Base-by-base conservation (phyloP, 352 stramenopile species). In the Globisporangium middletonii region DNA sequence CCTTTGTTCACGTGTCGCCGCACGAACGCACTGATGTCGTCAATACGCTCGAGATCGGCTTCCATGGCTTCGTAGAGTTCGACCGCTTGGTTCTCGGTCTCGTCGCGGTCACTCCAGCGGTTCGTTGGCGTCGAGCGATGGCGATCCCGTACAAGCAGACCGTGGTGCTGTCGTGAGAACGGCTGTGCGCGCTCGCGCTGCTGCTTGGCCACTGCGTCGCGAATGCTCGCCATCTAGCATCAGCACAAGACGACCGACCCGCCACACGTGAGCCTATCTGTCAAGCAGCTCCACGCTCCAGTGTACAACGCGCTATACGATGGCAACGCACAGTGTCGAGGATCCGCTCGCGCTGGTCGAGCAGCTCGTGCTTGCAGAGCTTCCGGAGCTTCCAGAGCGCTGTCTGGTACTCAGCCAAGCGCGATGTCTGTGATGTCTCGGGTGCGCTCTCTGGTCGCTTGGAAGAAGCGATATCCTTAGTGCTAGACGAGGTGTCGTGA, bases 361-460 rank as follows among this genome's bases (percentile, higher is more conserved):
- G 45, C 0, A 89, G 63, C 42, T 91, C 76, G 4, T 84, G 65
- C 54, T 82, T 77, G 55, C 69, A 88, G 11, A 91, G 62, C 50
- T 79, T 79, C 9, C 75, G 65, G 30, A 91, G 48, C 46, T 77
- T 78, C 81, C 76, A 88, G 7, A 91, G 66, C 26, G 61, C 65
- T 35, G 61, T 35, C 43, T 77, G 76, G 44, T 84, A 87, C 30
- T 71, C 49, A 3, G 50, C 43, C 50, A 54, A 77, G 49, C 6
- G 27, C 37, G 47, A 63, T 67, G 15, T 19, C 53, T 9, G 12
- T 42, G 45, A 23, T 23, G 11, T 0, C 1, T 19, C 16, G 6
- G 16, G 42, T 9, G 57, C 23, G 9, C n/a, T 33, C 45, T 45
- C 6, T n/a, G 9, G 19, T 28, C 45, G 28, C 43, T 46, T 12